Conservation (phyloP, 148 eudicot species). For the Nepenthes mirabilis region DNA sequence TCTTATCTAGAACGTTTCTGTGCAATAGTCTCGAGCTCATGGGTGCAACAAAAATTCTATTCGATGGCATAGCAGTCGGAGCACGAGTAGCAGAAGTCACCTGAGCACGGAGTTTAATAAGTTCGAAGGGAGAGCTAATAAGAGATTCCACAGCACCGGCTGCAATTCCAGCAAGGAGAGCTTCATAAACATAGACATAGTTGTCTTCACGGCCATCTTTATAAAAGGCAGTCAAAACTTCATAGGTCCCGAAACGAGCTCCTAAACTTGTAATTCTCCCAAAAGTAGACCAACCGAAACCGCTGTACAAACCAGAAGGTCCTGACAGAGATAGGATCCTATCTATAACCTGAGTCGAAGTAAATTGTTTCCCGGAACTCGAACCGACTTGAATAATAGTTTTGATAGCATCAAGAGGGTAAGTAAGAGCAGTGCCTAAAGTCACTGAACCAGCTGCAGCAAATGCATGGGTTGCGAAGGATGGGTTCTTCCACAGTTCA, state of each 20-base stretch:
- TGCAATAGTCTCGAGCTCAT: conserved; percentile 43
- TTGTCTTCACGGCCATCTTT: conserved; percentile 91
- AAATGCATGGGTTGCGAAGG: conserved; percentile 49
- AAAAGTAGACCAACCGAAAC: conserved; percentile 52
- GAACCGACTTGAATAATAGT: conserved; percentile 75
- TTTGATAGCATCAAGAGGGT: conserved; percentile 78
- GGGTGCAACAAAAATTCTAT: conserved; percentile 23
- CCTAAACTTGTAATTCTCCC: conserved; percentile 72
- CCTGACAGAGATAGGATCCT: conserved; percentile 55
- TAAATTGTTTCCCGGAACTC: conserved; percentile 37
- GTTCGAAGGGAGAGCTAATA: conserved; percentile 77
- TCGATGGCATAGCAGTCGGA: conserved; percentile 12
- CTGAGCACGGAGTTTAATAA: conserved; percentile 71
- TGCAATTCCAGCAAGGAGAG: conserved; percentile 70
- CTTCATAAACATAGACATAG: conserved; percentile 60
- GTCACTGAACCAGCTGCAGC: conserved; percentile 61
- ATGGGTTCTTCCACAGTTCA: conserved; percentile 52
- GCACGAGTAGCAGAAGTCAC: conserved; percentile 57
- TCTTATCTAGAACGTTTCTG: conserved; percentile 35
- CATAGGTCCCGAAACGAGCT: conserved; percentile 73
- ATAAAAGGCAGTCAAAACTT: conserved; percentile 60
- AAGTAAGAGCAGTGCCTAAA: conserved; percentile 48
- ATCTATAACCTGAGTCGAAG: conserved; percentile 36
- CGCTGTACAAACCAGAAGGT: conserved; percentile 62
- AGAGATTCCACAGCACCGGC: conserved; percentile 68